Percentiles rank a stretch among this genome's conserved stretches.
Conservation (phyloP, 225 moss, liverwort and hornwort species). For the Pseudisothecium myosuroides region DNA sequence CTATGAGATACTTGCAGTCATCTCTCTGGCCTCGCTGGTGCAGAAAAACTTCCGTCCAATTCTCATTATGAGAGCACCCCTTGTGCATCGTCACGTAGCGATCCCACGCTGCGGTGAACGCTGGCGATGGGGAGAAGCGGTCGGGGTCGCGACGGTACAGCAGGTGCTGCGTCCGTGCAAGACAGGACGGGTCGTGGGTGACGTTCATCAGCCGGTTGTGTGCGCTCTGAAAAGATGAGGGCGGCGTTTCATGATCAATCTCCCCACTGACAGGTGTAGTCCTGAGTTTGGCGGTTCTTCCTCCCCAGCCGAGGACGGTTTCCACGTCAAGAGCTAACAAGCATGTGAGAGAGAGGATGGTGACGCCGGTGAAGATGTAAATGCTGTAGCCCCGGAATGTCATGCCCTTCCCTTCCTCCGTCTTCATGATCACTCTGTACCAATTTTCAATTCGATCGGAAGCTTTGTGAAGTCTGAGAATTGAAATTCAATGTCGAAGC, state of each 20-base stretch:
- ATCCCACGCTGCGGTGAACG: constrained; percentile 35
- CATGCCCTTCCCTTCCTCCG: constrained; percentile 3
- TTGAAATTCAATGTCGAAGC: background rate
- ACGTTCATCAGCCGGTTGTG: background rate
- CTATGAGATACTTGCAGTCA: constrained; percentile 45
- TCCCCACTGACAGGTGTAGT: background rate
- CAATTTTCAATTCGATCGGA: background rate
- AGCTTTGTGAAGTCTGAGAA: background rate
- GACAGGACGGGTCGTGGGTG: constrained; percentile 21
- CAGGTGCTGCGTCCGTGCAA: constrained; percentile 51
- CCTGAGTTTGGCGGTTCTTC: background rate
- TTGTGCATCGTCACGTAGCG: constrained; percentile 43
- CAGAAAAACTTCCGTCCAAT: constrained; percentile 46
- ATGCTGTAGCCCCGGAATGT: constrained; percentile 6
- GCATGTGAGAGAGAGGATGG: constrained; percentile 12
- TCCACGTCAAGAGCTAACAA: constrained; percentile 13
- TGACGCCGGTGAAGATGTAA: background rate
- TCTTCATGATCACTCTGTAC: background rate
- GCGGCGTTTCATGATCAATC: background rate
- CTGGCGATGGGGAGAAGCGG: constrained; percentile 12
- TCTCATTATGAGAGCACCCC: constrained; percentile 24
- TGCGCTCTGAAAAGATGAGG: background rate
- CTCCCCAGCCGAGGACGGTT: background rate
- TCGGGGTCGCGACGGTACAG: constrained; percentile 32
- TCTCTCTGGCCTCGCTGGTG: constrained; percentile 5